Conservation (phyloP, 257 asterid species). For the Solanum ahanhuiri region DNA sequence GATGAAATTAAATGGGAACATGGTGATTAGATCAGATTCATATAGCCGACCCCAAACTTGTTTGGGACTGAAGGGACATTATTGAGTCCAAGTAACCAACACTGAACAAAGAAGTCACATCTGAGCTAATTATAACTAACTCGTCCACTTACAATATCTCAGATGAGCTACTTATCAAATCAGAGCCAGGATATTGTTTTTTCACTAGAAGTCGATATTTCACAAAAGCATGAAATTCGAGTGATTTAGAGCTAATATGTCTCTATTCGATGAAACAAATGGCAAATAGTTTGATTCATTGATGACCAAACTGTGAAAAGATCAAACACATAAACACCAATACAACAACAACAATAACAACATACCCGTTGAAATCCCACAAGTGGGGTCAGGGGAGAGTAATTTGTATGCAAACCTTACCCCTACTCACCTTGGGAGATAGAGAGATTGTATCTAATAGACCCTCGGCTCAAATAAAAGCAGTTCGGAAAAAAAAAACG, state of each 20-base stretch:
- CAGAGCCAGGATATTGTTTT: background rate
- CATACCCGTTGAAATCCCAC: too few relatives aligned
- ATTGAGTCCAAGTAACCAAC: background rate
- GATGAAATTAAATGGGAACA: background rate
- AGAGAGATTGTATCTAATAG: too few relatives aligned
- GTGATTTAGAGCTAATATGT: background rate
- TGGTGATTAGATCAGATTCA: background rate
- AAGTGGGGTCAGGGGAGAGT: too few relatives aligned
- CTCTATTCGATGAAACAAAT: background rate
- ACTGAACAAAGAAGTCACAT: background rate
- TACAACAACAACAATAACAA: too few relatives aligned
- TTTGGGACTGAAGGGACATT: background rate
- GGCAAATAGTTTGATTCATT: background rate
- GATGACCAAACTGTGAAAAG: background rate
- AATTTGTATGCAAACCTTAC: too few relatives aligned
- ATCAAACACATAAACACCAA: background rate
- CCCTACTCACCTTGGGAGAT: too few relatives aligned
- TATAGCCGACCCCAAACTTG: background rate
- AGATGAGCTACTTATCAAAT: background rate
- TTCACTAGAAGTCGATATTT: background rate
- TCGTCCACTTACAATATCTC: background rate
- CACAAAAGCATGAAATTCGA: background rate
- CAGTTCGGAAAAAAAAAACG: too few relatives aligned
- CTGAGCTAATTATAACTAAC: background rate
- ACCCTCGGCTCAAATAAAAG: too few relatives aligned